phyloP scores from a whole-genome alignment of 805 yeast genomes.

The Wickerhamomyces chaumierensis region DNA sequence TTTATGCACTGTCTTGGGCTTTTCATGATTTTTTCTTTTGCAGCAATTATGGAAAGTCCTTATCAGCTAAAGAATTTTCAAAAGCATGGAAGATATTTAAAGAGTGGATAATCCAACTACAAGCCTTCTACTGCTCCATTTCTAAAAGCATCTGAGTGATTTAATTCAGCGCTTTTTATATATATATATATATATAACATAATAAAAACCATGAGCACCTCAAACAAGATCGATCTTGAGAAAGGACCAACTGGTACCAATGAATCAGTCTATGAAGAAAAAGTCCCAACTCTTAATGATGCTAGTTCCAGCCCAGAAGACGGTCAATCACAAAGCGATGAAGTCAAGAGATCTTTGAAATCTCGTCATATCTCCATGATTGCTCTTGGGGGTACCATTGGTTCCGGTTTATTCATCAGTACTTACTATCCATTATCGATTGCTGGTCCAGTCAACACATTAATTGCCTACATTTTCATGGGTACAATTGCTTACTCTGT shows the following conservation, averaged over 20 bases:
- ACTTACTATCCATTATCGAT: conserved; percentile 39
- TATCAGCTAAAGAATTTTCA: too few relatives aligned
- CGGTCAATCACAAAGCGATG: conserved; percentile 23
- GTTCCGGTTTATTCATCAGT: conserved; percentile 68
- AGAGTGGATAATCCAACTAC: too few relatives aligned
- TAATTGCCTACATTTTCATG: conserved; percentile 56
- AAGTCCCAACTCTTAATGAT: conserved; percentile 7
- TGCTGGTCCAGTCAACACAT: conserved; percentile 62
- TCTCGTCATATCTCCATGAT: conserved; percentile 66
- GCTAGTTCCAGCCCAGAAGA: conserved; percentile 5
- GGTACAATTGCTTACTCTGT: conserved; percentile 55
- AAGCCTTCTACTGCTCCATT: too few relatives aligned
- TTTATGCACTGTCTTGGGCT: too few relatives aligned
- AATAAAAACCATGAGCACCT: background rate
- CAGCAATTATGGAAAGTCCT: too few relatives aligned
- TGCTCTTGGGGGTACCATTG: conserved; percentile 72
- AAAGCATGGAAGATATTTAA: too few relatives aligned
- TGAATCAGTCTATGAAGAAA: background rate
- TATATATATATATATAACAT: too few relatives aligned
- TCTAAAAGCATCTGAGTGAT: too few relatives aligned
- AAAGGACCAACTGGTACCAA: conserved; percentile 1
- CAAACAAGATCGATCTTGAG: background rate
- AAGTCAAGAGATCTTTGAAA: conserved; percentile 49
- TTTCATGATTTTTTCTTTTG: too few relatives aligned
- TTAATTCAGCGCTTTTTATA: too few relatives aligned